Conservation (phyloP, 495 filamentous ascomycete species). For the Lepraria neglecta region DNA sequence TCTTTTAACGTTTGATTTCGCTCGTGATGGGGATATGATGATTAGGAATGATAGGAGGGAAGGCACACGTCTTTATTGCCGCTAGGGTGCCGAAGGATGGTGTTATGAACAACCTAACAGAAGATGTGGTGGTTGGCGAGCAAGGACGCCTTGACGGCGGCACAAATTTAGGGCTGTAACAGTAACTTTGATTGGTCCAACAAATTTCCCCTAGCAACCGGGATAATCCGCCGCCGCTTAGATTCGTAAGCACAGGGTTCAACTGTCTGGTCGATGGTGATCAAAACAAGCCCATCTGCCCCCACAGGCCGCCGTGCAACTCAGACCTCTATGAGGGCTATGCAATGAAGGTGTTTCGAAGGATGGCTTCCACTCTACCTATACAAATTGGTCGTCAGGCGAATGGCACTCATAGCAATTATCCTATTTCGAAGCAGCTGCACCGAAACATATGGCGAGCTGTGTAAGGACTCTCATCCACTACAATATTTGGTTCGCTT, state of each 20-base stretch:
- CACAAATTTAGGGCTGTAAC: slow-evolving; percentile 8
- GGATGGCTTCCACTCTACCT: background rate
- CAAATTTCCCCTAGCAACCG: background rate
- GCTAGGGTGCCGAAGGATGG: slow-evolving; percentile 5
- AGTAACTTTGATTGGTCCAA: slow-evolving; percentile 3
- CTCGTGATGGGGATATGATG: slow-evolving; percentile 11
- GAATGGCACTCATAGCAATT: slow-evolving; percentile 6
- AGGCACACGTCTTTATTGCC: slow-evolving; percentile 17
- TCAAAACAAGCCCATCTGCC: background rate
- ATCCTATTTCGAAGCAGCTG: slow-evolving; percentile 10
- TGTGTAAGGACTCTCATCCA: slow-evolving; percentile 9
- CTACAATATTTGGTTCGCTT: background rate
- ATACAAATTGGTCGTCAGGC: slow-evolving; percentile 6
- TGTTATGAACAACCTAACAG: slow-evolving; percentile 9
- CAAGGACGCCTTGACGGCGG: slow-evolving; percentile 1
- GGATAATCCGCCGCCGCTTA: slow-evolving; percentile 3
- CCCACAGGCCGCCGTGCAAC: background rate
- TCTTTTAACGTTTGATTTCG: slow-evolving; percentile 16
- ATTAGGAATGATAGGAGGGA: background rate
- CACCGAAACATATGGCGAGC: slow-evolving; percentile 9
- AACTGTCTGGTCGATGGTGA: background rate
- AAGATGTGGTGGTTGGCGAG: slow-evolving; percentile 13
- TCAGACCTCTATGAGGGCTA: background rate
- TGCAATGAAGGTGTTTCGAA: background rate
- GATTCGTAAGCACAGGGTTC: background rate